phyloP scores from a whole-genome alignment of 1,284 basidiomycete species.

The Moesziomyces parantarcticus region DNA sequence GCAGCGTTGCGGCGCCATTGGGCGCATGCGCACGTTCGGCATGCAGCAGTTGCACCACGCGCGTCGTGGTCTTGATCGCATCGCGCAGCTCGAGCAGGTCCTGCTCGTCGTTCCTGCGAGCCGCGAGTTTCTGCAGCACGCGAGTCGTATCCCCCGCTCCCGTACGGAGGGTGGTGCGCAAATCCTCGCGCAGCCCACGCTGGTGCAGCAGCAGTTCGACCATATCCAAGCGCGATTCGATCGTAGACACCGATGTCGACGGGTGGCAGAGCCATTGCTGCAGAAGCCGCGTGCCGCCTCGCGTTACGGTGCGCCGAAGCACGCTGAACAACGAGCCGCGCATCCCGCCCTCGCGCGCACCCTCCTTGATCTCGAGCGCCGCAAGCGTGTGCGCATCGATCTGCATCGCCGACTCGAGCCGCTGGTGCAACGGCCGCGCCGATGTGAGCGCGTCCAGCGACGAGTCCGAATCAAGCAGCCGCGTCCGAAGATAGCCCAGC shows the following conservation, averaged over 20 bases:
- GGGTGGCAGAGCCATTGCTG: slow-evolving; percentile 62
- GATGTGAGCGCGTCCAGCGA: slow-evolving; percentile 19
- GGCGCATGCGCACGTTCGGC: slow-evolving; percentile 7
- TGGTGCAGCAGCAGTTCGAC: slow-evolving; percentile 51
- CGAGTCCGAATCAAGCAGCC: slow-evolving; percentile 49
- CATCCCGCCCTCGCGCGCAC: slow-evolving; percentile 42
- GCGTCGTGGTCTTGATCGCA: slow-evolving; percentile 45
- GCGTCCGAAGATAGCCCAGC: slow-evolving; percentile 58
- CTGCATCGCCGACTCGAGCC: slow-evolving; percentile 47
- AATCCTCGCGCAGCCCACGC: slow-evolving; percentile 52
- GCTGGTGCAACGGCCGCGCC: slow-evolving; percentile 14
- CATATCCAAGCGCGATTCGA: slow-evolving; percentile 50
- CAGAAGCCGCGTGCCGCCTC: slow-evolving; percentile 60
- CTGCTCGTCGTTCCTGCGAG: slow-evolving; percentile 60
- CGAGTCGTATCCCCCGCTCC: slow-evolving; percentile 60
- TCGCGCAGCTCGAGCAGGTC: slow-evolving; percentile 64
- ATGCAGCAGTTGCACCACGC: slow-evolving; percentile 20
- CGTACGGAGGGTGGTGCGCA: slow-evolving; percentile 35
- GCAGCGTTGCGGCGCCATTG: slow-evolving; percentile 7
- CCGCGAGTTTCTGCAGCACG: slow-evolving; percentile 58
- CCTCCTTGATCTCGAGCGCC: slow-evolving; percentile 59
- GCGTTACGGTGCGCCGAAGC: slow-evolving; percentile 62
- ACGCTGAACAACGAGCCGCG: slow-evolving; percentile 59
- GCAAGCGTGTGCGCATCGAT: slow-evolving; percentile 64
- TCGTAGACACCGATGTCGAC: slow-evolving; percentile 48